Percentiles rank a stretch among this genome's conserved stretches.
phyloP scores from a whole-genome alignment of 306 rosid species.

The Hylodesmum podocarpum region DNA sequence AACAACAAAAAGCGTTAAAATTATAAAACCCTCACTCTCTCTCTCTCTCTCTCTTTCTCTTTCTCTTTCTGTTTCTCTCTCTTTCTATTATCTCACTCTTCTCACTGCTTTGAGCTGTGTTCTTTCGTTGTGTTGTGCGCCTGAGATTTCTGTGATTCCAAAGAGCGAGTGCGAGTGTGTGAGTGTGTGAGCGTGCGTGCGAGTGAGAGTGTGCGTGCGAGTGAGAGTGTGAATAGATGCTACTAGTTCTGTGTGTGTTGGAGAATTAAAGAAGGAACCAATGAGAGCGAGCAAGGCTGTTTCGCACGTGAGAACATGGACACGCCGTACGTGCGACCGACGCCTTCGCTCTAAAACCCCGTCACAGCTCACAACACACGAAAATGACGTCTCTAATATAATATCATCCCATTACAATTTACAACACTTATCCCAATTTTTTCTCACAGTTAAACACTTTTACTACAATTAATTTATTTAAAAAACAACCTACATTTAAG shows the following conservation, averaged over 20 bases:
- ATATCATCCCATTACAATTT: background rate
- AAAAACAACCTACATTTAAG: no score
- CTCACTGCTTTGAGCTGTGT: background rate
- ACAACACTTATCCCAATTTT: background rate
- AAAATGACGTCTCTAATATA: constrained; percentile 30
- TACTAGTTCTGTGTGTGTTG: constrained; percentile 21
- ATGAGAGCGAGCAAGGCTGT: constrained; percentile 30
- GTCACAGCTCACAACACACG: constrained; percentile 26
- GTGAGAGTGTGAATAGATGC: constrained; percentile 1
- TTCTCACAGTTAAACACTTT: no score
- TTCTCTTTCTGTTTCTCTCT: background rate
- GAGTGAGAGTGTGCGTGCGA: constrained; percentile 25
- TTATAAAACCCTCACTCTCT: background rate
- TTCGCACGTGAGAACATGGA: constrained; percentile 47
- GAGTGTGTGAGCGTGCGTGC: background rate
- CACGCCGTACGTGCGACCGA: constrained; percentile 67
- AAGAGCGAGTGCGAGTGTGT: constrained; percentile 32
- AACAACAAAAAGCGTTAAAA: constrained; percentile 10
- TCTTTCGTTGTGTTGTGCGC: background rate
- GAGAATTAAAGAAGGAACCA: constrained; percentile 40
- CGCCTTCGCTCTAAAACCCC: constrained; percentile 42
- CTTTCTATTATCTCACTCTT: background rate
- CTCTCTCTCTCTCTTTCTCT: background rate
- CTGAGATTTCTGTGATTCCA: constrained; percentile 58
- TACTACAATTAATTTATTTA: no score